Conservation (phyloP, 176 grass and related monocot species). For the Rhynchospora pubera region DNA sequence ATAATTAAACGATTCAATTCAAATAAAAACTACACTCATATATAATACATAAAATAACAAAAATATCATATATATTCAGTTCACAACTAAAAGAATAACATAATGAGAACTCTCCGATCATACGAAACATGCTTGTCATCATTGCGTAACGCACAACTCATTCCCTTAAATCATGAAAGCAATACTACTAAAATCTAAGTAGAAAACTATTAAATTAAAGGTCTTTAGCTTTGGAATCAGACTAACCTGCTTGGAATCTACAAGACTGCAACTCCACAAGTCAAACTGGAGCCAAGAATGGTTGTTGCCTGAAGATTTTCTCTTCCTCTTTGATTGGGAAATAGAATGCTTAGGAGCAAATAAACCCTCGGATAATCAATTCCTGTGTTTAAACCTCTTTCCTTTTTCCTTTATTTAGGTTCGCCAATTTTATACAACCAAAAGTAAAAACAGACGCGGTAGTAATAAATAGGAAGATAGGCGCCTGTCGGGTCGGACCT, state of each 20-base stretch:
- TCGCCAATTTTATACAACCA: slow-evolving; percentile 3
- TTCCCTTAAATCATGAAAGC: neutral
- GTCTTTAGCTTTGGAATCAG: neutral
- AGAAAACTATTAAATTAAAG: neutral
- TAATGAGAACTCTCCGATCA: neutral
- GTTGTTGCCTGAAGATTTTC: neutral
- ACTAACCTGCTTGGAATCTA: slow-evolving; percentile 1
- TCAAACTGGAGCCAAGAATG: neutral
- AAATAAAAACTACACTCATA: neutral
- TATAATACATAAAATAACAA: neutral
- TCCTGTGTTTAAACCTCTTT: neutral
- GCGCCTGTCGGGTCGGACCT: neutral
- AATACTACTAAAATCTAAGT: neutral
- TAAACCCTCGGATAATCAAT: slow-evolving; percentile 2
- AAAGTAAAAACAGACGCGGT: slow-evolving; percentile 2
- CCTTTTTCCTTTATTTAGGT: slow-evolving; percentile 8
- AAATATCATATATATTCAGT: neutral
- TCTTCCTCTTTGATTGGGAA: neutral
- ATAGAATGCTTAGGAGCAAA: neutral
- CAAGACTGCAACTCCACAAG: neutral
- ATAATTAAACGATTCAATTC: neutral
- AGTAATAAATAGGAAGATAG: neutral
- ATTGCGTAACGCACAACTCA: neutral
- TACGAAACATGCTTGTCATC: neutral
- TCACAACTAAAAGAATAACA: neutral